Percentiles rank a stretch among this genome's conserved stretches.
phyloP scores from a whole-genome alignment of 2,329 filamentous ascomycete genomes.

The Corinectria fuckeliana region DNA sequence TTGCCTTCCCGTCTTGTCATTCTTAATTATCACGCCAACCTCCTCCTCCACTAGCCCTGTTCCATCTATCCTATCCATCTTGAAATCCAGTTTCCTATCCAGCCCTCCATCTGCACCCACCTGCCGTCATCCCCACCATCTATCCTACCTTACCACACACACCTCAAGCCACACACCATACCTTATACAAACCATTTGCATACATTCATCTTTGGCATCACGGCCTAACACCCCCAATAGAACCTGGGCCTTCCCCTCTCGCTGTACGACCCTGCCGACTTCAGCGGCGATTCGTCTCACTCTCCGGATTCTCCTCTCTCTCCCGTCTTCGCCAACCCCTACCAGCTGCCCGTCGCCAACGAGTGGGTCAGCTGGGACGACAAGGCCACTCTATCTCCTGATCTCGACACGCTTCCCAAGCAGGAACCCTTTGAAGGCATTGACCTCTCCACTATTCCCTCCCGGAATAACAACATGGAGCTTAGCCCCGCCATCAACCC shows the following conservation, averaged over 20 bases:
- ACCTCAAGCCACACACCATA: conserved; percentile 30
- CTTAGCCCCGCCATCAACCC: conserved; percentile 39
- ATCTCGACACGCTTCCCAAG: conserved; percentile 36
- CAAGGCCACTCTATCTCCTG: conserved; percentile 38
- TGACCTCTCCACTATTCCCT: conserved; percentile 35
- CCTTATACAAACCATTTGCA: conserved; percentile 1
- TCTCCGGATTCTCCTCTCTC: conserved; percentile 39
- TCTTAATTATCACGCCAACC: conserved; percentile 18
- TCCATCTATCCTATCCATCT: neutral
- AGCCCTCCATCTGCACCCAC: too few species aligned
- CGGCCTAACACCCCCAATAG: conserved; percentile 30
- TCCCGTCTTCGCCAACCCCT: conserved; percentile 37
- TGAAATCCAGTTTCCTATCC: neutral
- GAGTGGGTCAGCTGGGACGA: conserved; percentile 39
- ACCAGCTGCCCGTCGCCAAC: conserved; percentile 38
- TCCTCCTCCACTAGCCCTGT: conserved; percentile 6
- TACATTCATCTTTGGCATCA: conserved; percentile 2
- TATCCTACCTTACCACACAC: conserved; percentile 18
- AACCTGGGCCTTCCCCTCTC: conserved; percentile 30
- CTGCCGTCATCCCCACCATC: conserved; percentile 15
- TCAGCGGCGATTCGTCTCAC: conserved; percentile 38
- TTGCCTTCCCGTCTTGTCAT: conserved; percentile 7
- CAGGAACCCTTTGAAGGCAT: conserved; percentile 39
- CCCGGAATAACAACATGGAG: conserved; percentile 38
- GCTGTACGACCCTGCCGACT: conserved; percentile 39